These are phyloP conservation scores for Begonia loranthoides DNA, from an alignment of 306 rosid genomes.

Conservation along the genomic window DNA sequence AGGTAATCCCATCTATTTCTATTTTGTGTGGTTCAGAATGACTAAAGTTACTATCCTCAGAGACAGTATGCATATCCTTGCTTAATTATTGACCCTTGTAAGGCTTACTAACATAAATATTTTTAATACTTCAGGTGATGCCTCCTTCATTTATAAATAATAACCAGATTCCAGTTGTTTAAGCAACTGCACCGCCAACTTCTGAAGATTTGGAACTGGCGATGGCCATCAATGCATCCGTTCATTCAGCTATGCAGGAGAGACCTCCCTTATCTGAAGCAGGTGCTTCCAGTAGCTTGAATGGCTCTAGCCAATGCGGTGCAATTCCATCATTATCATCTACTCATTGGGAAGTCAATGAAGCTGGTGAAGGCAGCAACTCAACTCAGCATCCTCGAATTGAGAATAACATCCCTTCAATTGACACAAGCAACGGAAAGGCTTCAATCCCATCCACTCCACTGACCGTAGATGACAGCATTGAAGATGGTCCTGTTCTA, in stretches of 20 bases:
- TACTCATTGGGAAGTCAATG: slow-evolving; percentile 17
- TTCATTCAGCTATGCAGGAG: slow-evolving; percentile 48
- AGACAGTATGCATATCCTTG: too few relatives aligned
- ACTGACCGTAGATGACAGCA: slow-evolving; percentile 26
- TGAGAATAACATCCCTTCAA: neutral
- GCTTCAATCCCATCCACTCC: slow-evolving; percentile 52
- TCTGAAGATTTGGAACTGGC: slow-evolving; percentile 62
- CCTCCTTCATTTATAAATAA: slow-evolving; percentile 49
- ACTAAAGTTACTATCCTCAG: too few relatives aligned
- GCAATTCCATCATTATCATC: slow-evolving; percentile 11
- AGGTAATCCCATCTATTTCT: slow-evolving; percentile 29
- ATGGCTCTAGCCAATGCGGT: slow-evolving; percentile 19
- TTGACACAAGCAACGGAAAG: too few relatives aligned
- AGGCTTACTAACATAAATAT: slow-evolving; percentile 8
- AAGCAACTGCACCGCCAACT: slow-evolving; percentile 64
- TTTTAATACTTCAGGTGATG: slow-evolving; percentile 29
- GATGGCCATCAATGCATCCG: slow-evolving; percentile 60
- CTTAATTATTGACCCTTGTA: neutral
- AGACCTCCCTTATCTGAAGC: slow-evolving; percentile 35
- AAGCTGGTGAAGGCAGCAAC: slow-evolving; percentile 19
- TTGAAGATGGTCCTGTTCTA: slow-evolving; percentile 38
- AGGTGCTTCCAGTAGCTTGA: slow-evolving; percentile 36
- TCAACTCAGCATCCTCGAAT: slow-evolving; percentile 14
- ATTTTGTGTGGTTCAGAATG: neutral
- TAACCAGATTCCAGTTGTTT: slow-evolving; percentile 26